phyloP scores from a whole-genome alignment of 495 filamentous ascomycete genomes.

The Tuber borchii region DNA sequence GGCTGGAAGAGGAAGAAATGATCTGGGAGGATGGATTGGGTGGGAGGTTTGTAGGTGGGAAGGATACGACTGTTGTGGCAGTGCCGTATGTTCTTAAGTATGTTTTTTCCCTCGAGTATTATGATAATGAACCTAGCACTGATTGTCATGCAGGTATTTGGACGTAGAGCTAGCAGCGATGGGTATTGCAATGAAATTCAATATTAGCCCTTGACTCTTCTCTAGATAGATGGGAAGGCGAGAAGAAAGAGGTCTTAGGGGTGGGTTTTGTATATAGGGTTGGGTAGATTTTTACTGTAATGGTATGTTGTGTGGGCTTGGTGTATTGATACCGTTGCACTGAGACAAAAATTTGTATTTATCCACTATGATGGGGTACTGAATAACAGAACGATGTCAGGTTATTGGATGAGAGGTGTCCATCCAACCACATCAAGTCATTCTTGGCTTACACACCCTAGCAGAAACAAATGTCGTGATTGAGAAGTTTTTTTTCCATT shows the following conservation, averaged over 20 bases:
- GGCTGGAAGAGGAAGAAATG: conserved; percentile 57
- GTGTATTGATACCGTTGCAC: not conserved
- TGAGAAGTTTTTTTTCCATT: not conserved
- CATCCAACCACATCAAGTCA: not conserved
- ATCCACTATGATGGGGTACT: not conserved
- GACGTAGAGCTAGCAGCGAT: conserved; percentile 93
- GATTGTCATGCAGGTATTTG: conserved; percentile 48
- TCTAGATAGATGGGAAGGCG: not conserved
- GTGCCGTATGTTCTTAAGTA: conserved; percentile 85
- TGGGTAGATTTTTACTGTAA: not conserved
- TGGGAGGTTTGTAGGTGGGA: conserved; percentile 72
- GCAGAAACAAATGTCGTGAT: not conserved
- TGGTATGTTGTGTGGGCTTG: no score
- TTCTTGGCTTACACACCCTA: not conserved
- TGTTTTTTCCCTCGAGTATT: not conserved
- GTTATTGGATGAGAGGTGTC: not conserved
- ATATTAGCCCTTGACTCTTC: conserved; percentile 54
- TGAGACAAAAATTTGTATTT: not conserved
- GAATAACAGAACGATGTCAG: not conserved
- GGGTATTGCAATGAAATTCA: conserved; percentile 85
- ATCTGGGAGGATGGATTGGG: conserved; percentile 91
- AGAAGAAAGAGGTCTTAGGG: not conserved
- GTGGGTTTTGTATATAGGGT: not conserved
- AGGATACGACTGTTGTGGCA: conserved; percentile 81
- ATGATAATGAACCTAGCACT: not conserved